Base-by-base conservation (phyloP, 1,284 basidiomycete genomes). In the Austropuccinia psidii region DNA sequence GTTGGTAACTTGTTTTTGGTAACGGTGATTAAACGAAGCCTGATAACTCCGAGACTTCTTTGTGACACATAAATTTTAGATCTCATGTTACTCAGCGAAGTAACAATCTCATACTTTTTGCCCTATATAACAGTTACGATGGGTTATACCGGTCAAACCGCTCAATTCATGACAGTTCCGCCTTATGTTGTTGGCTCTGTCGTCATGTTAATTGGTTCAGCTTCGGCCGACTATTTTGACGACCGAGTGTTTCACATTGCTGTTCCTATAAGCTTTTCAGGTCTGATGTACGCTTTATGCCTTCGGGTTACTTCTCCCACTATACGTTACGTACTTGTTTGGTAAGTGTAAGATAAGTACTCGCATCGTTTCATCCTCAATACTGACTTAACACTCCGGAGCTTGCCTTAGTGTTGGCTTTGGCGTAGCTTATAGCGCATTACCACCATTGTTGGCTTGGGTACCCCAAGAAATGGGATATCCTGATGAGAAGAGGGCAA, bases 121-220 rank as follows among this genome's bases (percentile, higher is more conserved):
- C 83, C 82, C 9, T 82, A 81, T 3, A 76, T 82, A 35, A 78
- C 82, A 47, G 78, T 78, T 9, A 76, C 80, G 57, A 76, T 83
- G 60, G 82, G 82, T 8, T 81, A 81, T 77, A 78, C 76, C 21
- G 82, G 82, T 15, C 80, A 79, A 77, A 75, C 66, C 21, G 79
- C 80, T 43, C 83, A 84, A 76, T 84, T 81, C 78, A 82, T 83
- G 80, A 84, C 83, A n/a, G 83, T 83, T 75, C 83, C 83, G 11
- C 78, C 83, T 50, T 83, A 83, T 76, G 81, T 81, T 4, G 29
- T 54, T n/a, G 81, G 82, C 0, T 80, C 82, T 49, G 77, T 81
- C 27, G 81, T 77, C 68, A 80, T 83, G 75, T 76, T 79, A 21
- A 74, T 77, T 37, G 79, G 83, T 68, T 82, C 79, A 50, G 76